Conservation (phyloP, 164 flowering plant species). For the Vitis riparia region DNA sequence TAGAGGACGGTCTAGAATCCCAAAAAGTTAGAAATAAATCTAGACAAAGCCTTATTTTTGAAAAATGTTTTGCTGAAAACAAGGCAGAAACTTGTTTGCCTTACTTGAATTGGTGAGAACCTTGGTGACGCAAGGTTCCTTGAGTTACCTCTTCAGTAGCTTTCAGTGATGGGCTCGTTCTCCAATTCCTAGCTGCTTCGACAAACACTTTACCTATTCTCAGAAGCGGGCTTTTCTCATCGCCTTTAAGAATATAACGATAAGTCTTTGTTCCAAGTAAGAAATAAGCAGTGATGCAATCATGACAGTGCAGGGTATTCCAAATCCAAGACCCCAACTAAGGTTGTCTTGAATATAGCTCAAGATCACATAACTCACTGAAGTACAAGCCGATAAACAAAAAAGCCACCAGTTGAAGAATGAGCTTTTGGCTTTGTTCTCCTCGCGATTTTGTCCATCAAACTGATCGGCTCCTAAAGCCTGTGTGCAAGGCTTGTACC, state of each 20-base stretch:
- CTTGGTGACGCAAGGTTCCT: slow-evolving; percentile 5
- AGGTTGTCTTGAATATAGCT: slow-evolving; percentile 25
- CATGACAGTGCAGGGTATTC: slow-evolving; percentile 27
- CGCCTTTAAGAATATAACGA: slow-evolving; percentile 6
- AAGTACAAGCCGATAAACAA: slow-evolving; percentile 7
- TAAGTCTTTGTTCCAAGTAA: slow-evolving; percentile 22
- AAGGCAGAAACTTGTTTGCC: background rate
- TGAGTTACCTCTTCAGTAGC: slow-evolving; percentile 4
- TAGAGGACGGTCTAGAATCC: background rate
- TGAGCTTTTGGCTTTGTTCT: too few species aligned
- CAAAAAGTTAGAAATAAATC: background rate
- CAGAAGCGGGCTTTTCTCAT: slow-evolving; percentile 8
- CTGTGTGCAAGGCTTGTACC: background rate
- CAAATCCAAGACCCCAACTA: slow-evolving; percentile 22
- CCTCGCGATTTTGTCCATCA: too few species aligned
- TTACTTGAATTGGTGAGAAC: slow-evolving; percentile 12
- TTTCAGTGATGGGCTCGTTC: background rate
- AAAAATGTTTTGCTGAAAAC: background rate
- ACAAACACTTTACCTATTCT: slow-evolving; percentile 17
- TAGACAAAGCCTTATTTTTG: too few species aligned
- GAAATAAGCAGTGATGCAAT: slow-evolving; percentile 8
- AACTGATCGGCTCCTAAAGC: slow-evolving; percentile 10
- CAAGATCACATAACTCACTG: slow-evolving; percentile 1
- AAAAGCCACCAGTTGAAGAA: slow-evolving; percentile 19
- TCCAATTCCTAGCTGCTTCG: slow-evolving; percentile 19